Percentiles rank a stretch among this genome's conserved stretches.
These are phyloP conservation scores for Jacaranda copaia DNA, from an alignment of 257 asterid species.

Conservation along the genomic window DNA sequence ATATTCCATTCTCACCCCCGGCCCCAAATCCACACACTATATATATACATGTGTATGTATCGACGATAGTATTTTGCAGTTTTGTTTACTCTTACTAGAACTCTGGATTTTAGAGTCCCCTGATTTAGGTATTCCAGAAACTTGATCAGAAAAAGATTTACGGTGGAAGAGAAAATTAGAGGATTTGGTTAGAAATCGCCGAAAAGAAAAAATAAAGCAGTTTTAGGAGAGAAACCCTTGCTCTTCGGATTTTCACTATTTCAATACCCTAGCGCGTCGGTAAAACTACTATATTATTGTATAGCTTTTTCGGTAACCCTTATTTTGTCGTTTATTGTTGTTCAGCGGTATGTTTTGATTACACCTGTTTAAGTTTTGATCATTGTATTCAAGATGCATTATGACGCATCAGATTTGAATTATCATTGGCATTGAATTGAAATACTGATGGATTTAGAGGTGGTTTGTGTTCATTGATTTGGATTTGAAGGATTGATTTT, in stretches of 20 bases:
- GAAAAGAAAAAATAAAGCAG: not conserved
- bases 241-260: constrained; percentile 10
- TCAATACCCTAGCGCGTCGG: constrained; percentile 42
- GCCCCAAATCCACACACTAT: constrained; percentile 13
- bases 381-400: constrained; percentile 10
- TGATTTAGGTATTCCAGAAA: constrained; percentile 2
- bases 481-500: constrained; percentile 8
- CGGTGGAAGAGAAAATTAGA: not conserved
- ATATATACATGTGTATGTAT: not conserved
- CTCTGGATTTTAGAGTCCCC: not conserved
- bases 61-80: not conserved
- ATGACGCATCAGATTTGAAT: not conserved
- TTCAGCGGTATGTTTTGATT: not conserved
- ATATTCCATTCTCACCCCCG: not conserved
- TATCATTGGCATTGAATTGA: not conserved
- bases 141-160: constrained; percentile 23
- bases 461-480: constrained; percentile 18
- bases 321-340: not conserved
- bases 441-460: not conserved
- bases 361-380: not conserved
- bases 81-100: constrained; percentile 7
- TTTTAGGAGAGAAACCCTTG: constrained; percentile 24
- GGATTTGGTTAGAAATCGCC: constrained; percentile 14
- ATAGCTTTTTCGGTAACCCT: not conserved
- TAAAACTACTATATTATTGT: not conserved